These are phyloP conservation scores for Ogataea chonburiensis DNA, from an alignment of 805 yeast species.

Conservation along the genomic window DNA sequence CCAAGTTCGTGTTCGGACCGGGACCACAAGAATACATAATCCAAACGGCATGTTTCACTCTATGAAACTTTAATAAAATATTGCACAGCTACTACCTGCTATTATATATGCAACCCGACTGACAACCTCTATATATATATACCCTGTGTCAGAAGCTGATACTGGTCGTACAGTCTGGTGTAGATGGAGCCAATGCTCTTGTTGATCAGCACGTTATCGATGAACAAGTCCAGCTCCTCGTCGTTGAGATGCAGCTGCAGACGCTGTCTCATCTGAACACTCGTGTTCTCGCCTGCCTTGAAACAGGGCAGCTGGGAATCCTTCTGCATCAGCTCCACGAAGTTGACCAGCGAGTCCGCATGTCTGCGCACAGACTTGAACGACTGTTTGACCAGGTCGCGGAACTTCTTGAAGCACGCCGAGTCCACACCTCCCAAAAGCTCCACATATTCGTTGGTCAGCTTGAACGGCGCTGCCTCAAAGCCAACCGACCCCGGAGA, in stretches of 20 bases:
- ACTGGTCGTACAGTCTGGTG: slow-evolving; percentile 92
- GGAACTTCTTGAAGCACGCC: slow-evolving; percentile 58
- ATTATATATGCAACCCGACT: slow-evolving; percentile 9
- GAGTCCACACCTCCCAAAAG: slow-evolving; percentile 78
- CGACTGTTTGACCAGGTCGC: slow-evolving; percentile 62
- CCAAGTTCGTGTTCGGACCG: slow-evolving; percentile 45
- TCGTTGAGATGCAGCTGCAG: slow-evolving; percentile 76
- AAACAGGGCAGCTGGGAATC: slow-evolving; percentile 92
- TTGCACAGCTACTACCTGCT: slow-evolving; percentile 2
- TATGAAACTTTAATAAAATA: slow-evolving; percentile 22
- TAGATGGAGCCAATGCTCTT: slow-evolving; percentile 85
- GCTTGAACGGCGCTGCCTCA: slow-evolving; percentile 96
- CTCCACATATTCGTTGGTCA: slow-evolving; percentile 87
- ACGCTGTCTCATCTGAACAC: slow-evolving; percentile 74
- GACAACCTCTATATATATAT: slow-evolving; percentile 57
- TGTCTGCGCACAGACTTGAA: slow-evolving; percentile 72
- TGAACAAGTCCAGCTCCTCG: slow-evolving; percentile 69
- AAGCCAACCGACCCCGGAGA: slow-evolving; percentile 97
- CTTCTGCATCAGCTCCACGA: slow-evolving; percentile 92
- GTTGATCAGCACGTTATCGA: slow-evolving; percentile 71
- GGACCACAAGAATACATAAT: slow-evolving; percentile 41
- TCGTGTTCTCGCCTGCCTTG: slow-evolving; percentile 80
- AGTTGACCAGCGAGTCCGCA: slow-evolving; percentile 68
- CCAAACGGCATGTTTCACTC: slow-evolving; percentile 35
- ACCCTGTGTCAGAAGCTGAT: slow-evolving; percentile 92